phyloP scores from a whole-genome alignment of 257 asterid species.

The Fraxinus excelsior region DNA sequence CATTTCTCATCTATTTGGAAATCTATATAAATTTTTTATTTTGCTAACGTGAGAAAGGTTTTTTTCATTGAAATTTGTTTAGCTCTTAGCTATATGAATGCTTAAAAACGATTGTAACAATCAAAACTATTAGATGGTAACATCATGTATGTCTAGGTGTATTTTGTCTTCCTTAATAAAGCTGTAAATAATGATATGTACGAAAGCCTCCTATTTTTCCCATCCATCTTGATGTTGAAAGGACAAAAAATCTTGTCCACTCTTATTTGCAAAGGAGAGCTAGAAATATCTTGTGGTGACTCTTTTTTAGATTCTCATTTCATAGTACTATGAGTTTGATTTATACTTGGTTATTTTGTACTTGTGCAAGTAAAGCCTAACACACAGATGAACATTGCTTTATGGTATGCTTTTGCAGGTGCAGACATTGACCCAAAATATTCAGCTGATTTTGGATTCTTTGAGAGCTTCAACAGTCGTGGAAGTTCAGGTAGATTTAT shows the following conservation, averaged over 20 bases:
- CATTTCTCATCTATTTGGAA: no score
- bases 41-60: not conserved
- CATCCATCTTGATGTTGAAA: not conserved
- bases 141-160: not conserved
- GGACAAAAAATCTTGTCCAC: not conserved
- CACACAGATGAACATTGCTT: conserved; percentile 14
- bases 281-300: not conserved
- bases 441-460: conserved; percentile 41
- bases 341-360: not conserved
- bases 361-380: not conserved
- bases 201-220: not conserved
- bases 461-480: conserved; percentile 35
- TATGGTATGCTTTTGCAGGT: conserved; percentile 36
- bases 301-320: not conserved
- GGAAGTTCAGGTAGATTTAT: conserved; percentile 37
- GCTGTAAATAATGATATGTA: not conserved
- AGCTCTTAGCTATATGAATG: not conserved
- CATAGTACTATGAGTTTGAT: not conserved
- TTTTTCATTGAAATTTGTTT: not conserved
- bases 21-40: no score
- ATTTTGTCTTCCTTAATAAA: not conserved
- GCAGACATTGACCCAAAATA: conserved; percentile 27
- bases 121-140: not conserved
- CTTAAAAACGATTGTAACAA: not conserved
- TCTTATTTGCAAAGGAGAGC: not conserved